These are phyloP conservation scores for Blastomyces parvus DNA, from an alignment of 2,329 filamentous ascomycete genomes.

Conservation along the genomic window DNA sequence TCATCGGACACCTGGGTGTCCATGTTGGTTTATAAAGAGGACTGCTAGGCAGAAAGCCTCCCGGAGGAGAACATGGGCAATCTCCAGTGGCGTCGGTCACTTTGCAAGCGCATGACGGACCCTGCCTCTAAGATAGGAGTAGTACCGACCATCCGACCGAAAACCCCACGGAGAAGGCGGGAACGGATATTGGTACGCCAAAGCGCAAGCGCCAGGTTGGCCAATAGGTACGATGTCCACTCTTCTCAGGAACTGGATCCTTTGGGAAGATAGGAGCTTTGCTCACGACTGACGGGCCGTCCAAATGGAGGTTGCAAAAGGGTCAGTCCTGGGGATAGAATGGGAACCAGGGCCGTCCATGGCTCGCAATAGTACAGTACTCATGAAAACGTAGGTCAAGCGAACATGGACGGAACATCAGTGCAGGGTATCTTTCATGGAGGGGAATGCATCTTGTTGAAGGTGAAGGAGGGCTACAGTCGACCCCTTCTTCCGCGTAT, in stretches of 20 bases:
- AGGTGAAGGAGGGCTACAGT: background rate
- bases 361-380: background rate
- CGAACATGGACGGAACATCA: background rate
- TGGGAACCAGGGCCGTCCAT: background rate
- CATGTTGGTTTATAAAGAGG: background rate
- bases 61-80: background rate
- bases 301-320: background rate
- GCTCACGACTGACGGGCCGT: background rate
- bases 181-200: background rate
- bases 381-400: background rate
- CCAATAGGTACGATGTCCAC: too few species aligned
- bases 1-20: background rate
- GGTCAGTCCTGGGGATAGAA: background rate
- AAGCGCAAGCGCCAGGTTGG: background rate
- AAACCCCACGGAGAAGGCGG: background rate
- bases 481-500: background rate
- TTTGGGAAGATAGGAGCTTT: background rate
- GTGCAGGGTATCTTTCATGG: background rate
- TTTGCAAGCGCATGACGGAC: background rate
- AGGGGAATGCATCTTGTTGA: background rate
- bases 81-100: background rate
- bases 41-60: background rate
- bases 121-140: too few species aligned
- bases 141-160: background rate
- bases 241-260: too few species aligned